Base-by-base conservation (phyloP, 2,329 filamentous ascomycete genomes). In the Orbilia oligospora region DNA sequence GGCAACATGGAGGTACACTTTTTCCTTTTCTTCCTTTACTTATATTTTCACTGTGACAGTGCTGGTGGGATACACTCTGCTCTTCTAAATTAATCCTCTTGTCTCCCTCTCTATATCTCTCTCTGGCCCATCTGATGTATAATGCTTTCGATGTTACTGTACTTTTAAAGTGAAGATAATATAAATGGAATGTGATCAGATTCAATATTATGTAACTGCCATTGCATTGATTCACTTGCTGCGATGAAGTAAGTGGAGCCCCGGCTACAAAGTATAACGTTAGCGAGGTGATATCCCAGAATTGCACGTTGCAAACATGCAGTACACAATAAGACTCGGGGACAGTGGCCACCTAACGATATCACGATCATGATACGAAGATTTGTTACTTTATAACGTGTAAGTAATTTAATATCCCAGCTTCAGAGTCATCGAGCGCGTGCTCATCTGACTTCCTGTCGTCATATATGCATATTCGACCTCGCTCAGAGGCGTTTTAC, bases 1-100 rank as follows among this genome's bases (percentile, higher is more conserved):
- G 56, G 56, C 56, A 61, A 61, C 33, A 61, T 61, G 56, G 56
- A 44, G 56, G 56, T 61, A 61, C 22, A 61, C 33, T 46, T 46
- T 46, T 46, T 46, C 6, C 10, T 16, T 41, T 58, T 38, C n/a
- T 22, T 12, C 18, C 1, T 44, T 24, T 41, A 61, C 36, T 61
- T 61, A 61, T 61, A 61, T 38, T 41, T 10, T 20, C 30, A 41
- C 16, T 44, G 8, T 24, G 24, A 46, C 44, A 46, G 44, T 48
- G 53, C 53, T 58, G 30, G 9, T 38, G 30, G 56, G 56, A 36
- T 41, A 61, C 36, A 61, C 56, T 61, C 56, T 44, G 14, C 56
- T 61, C 56, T 27, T 61, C 12, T 61, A 55, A 30, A 55, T 33
- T 51, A 38, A 58, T 44, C 56, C 56, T 61, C 20, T 10, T 24